Conservation (phyloP, 2,329 filamentous ascomycete genomes). For the Ceratocystis colombiana region DNA sequence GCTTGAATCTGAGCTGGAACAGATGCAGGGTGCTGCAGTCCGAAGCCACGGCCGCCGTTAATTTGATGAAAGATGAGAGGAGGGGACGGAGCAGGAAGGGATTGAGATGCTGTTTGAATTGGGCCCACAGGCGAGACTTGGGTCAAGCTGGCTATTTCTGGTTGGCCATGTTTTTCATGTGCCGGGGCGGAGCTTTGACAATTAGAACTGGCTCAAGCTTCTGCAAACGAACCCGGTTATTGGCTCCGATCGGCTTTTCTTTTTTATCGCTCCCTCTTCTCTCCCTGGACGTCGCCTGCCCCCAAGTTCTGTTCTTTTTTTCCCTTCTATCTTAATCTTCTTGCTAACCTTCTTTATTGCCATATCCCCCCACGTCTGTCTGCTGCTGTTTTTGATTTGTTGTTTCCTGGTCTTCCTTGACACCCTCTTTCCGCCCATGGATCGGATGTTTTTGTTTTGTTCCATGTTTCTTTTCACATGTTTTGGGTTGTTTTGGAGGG, state of each 20-base stretch:
- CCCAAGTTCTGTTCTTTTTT: background rate
- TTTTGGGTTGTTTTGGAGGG: slow-evolving; percentile 21
- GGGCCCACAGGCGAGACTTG: too few species aligned
- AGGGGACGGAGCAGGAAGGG: too few species aligned
- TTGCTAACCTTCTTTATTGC: slow-evolving; percentile 22
- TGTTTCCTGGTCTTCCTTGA: slow-evolving; percentile 13
- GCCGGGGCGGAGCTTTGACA: too few species aligned
- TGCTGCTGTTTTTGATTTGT: slow-evolving; percentile 15
- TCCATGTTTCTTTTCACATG: slow-evolving; percentile 15
- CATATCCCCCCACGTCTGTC: slow-evolving; percentile 17
- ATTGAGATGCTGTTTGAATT: too few species aligned
- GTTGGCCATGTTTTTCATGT: too few species aligned
- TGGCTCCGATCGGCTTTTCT: slow-evolving; percentile 11
- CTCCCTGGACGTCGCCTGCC: background rate
- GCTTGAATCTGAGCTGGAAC: slow-evolving; percentile 83
- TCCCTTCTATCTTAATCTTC: slow-evolving; percentile 13
- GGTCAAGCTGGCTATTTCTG: too few species aligned
- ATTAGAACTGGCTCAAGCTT: too few species aligned
- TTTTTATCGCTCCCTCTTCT: slow-evolving; percentile 3
- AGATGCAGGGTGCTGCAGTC: slow-evolving; percentile 80
- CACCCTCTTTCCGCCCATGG: slow-evolving; percentile 15
- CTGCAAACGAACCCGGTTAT: too few species aligned
- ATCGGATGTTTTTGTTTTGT: slow-evolving; percentile 19
- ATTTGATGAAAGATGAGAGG: slow-evolving; percentile 26
- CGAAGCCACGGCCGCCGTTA: slow-evolving; percentile 91